A percentile compares a stretch with the other conserved stretches of the same genome.
phyloP scores from a whole-genome alignment of 805 yeast genomes.

The Candida qinlingensis region DNA sequence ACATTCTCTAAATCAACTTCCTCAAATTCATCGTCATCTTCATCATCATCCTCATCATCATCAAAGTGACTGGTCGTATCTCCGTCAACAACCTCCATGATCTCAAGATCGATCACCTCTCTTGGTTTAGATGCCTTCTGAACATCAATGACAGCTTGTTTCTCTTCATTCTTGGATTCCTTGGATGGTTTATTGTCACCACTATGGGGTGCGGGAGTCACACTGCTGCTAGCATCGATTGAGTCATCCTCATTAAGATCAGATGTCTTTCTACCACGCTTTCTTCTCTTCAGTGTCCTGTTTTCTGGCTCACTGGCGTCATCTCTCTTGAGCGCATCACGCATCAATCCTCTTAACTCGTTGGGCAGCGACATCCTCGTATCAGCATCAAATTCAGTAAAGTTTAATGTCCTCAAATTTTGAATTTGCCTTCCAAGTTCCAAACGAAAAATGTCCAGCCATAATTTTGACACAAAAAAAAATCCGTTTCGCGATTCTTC shows the following conservation, averaged over 20 bases:
- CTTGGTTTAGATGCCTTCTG: not conserved
- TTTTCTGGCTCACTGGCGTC: not conserved
- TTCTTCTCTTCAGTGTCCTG: constrained; percentile 23
- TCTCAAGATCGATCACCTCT: constrained; percentile 2
- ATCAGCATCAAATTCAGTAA: not conserved
- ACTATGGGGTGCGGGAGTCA: not conserved
- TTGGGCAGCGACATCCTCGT: constrained; percentile 16
- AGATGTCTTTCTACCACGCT: not conserved
- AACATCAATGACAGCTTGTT: not conserved
- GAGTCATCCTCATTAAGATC: not conserved
- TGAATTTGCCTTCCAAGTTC: too few species aligned
- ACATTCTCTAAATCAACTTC: constrained; percentile 22
- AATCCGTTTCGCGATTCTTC: too few species aligned
- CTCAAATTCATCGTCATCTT: constrained; percentile 22
- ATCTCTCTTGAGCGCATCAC: constrained; percentile 12
- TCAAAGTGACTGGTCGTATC: constrained; percentile 4
- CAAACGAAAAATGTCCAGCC: not conserved
- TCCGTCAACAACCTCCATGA: constrained; percentile 9
- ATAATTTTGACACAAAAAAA: not conserved
- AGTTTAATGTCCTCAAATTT: too few species aligned
- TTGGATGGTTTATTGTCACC: not conserved
- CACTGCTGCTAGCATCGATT: not conserved
- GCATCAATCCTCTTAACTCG: constrained; percentile 19
- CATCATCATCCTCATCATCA: constrained; percentile 27
- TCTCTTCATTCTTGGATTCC: not conserved